phyloP scores from a whole-genome alignment of 192 early-diverging fungal genomes.

The Backusella mclennaniae region DNA sequence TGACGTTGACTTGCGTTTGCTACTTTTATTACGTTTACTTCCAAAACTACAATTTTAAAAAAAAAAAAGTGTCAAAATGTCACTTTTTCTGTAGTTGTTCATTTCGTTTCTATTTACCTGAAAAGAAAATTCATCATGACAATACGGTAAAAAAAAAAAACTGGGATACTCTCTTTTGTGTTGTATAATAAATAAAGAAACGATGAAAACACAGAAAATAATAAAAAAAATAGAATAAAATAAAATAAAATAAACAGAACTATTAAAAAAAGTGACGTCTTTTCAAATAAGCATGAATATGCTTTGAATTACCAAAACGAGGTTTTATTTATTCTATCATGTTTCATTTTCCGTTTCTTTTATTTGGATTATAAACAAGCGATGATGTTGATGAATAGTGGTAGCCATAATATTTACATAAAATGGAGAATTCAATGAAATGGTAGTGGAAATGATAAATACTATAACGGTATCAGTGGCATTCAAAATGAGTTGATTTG shows the following conservation, averaged over 20 bases:
- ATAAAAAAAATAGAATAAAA: background rate
- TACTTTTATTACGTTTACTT: background rate
- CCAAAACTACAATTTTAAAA: background rate
- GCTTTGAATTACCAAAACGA: background rate
- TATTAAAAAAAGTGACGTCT: background rate
- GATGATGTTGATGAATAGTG: too few species aligned
- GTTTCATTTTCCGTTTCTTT: too few species aligned
- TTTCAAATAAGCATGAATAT: background rate
- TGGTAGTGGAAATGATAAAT: too few species aligned
- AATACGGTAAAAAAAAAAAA: background rate
- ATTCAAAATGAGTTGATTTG: too few species aligned
- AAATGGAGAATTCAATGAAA: too few species aligned
- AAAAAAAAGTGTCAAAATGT: background rate
- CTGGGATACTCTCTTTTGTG: background rate
- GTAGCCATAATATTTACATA: too few species aligned
- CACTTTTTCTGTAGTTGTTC: background rate
- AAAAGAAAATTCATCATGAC: conserved; percentile 9
- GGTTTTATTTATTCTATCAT: too few species aligned
- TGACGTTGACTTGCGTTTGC: background rate
- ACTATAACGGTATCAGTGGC: too few species aligned
- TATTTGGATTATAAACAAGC: too few species aligned
- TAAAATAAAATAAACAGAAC: background rate
- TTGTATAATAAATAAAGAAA: background rate
- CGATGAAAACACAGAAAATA: background rate
- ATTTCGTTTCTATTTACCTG: background rate